Evolutionary conservation across 345 rosid genomes (phyloP).

Genomic region (Eucalyptus melliodora): DNA sequence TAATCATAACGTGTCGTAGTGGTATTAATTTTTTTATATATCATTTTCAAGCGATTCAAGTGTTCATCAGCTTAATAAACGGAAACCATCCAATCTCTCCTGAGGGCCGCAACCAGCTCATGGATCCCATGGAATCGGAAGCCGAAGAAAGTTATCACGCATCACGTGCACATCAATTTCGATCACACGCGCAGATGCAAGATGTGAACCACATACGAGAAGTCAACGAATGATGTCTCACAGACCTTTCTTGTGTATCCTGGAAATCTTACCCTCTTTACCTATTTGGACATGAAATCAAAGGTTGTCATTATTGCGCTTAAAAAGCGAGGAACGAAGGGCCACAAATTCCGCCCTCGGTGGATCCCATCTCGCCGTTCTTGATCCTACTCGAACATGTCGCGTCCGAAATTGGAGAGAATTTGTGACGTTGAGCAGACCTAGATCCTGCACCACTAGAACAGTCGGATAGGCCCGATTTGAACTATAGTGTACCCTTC

Average conservation of each 20-base stretch:
- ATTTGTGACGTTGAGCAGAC: neutral
- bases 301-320: neutral
- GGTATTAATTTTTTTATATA: neutral
- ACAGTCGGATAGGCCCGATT: neutral
- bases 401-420: neutral
- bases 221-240: neutral
- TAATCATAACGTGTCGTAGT: neutral
- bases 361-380: neutral
- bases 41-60: neutral
- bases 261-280: neutral
- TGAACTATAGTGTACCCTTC: neutral
- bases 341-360: neutral
- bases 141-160: neutral
- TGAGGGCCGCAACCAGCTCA: neutral
- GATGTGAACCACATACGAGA: neutral
- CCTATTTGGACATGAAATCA: neutral
- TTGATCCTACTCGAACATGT: neutral
- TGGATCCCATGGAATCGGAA: neutral
- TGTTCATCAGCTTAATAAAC: neutral
- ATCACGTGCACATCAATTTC: neutral
- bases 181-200: neutral
- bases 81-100: neutral
- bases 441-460: neutral
- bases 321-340: neutral
- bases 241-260: neutral